Evolutionary conservation across 768 basidiomycete species (phyloP), one percentile per base, ranked within the genome.

Genomic region (Tulasnella calospora): DNA sequence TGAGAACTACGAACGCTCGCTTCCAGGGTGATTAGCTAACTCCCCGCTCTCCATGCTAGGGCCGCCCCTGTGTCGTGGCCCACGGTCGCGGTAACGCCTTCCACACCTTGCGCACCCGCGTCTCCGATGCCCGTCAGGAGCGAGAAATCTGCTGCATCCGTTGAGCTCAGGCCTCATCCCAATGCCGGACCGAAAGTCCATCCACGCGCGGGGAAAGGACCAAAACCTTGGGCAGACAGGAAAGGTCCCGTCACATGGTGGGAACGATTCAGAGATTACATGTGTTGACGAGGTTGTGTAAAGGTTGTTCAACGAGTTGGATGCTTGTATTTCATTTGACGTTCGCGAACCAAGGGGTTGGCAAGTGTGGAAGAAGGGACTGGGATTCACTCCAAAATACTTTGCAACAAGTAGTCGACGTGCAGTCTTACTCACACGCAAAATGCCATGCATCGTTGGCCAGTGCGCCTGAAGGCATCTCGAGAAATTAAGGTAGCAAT

Each of bases 211-310:
- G 76, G 67, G 33, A 77, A 71, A 70, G 57, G n/a, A 19, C 35
- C 21, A n/a, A 77, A 77, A 41, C 76, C 76, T 35, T 77, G 76
- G 76, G 76, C 76, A 35, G 27, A 44, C 27, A 61, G 71, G 13
- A 77, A 77, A 15, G 76, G 76, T 41, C 76, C 76, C 47, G 76
- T 77, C 55, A 77, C 76, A 6, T 77, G 76, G 76, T 77, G 76
- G 76, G 76, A 77, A 57, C 36, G 67, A n/a, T 77, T 61, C 38
- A 77, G 76, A 70, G 71, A 77, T 33, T 77, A 77, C 57, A 77
- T 77, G 10, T 77, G 76, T 57, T 77, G 38, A 77, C 44, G 21
- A 72, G 21, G 30, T n/a, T 46, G 44, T 40, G 36, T 12, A 10
- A 35, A n/a, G n/a, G 6, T 72, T 4, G 7, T 21, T 46, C 27